A percentile compares a stretch with the other conserved stretches of the same genome.
Evolutionary conservation across 352 stramenopile genomes (phyloP).

Genomic region (Stramenopiles sp.): DNA sequence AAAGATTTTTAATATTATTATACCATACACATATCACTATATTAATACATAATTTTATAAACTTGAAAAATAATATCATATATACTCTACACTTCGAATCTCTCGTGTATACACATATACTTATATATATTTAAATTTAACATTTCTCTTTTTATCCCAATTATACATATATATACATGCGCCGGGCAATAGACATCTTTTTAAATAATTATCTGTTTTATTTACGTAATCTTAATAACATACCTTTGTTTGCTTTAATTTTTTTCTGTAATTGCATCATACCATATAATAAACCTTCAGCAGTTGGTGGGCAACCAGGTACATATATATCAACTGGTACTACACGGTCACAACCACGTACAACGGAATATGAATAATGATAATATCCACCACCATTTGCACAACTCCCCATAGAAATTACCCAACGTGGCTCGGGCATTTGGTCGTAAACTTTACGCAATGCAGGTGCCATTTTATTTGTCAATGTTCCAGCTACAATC

Average conservation of each 20-base stretch:
- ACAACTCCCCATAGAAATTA: conserved; percentile 94
- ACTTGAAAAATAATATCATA: no score
- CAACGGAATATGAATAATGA: conserved; percentile 92
- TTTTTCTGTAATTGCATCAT: conserved; percentile 98
- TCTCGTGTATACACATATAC: no score
- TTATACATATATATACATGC: no score
- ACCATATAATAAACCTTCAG: conserved; percentile 91
- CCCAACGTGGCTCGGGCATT: conserved; percentile 94
- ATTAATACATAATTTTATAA: no score
- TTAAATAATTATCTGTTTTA: no score
- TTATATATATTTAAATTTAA: no score
- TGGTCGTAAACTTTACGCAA: conserved; percentile 94
- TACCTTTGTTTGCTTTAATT: conserved; percentile 89
- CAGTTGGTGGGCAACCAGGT: conserved; percentile 91
- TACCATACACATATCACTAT: no score
- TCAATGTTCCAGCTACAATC: conserved; percentile 96
- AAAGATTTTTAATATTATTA: no score
- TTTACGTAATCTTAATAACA: conserved; percentile 85
- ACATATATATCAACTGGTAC: conserved; percentile 98
- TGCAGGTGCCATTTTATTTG: conserved; percentile 98
- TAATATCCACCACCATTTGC: conserved; percentile 90
- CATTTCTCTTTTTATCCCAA: no score
- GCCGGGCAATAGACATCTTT: no score
- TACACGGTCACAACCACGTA: conserved; percentile 87
- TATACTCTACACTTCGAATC: no score